Conservation (phyloP, 148 eudicot species). For the Dianthus caryophyllus region DNA sequence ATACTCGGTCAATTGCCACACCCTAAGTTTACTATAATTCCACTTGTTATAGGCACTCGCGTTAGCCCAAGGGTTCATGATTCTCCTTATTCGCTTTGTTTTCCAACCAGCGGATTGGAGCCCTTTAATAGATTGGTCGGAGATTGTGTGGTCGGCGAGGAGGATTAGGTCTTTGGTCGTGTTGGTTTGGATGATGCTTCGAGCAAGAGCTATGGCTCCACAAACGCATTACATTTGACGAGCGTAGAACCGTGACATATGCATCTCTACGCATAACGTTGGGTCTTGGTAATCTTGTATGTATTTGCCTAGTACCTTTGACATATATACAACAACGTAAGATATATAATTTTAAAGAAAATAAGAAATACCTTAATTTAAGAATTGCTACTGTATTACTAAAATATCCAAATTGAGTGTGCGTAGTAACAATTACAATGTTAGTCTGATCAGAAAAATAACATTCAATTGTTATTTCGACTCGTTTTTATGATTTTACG, state of each 20-base stretch:
- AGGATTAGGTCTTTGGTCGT: conserved; percentile 58
- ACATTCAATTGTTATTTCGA: too few relatives aligned
- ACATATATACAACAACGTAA: neutral
- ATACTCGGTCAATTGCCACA: conserved; percentile 57
- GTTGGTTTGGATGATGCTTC: conserved; percentile 55
- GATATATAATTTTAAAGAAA: too few relatives aligned
- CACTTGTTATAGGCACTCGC: conserved; percentile 50
- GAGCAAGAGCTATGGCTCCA: conserved; percentile 72
- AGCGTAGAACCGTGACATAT: conserved; percentile 63
- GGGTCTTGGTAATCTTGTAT: neutral
- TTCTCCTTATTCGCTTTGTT: conserved; percentile 40
- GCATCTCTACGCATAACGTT: conserved; percentile 40
- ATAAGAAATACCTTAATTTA: too few relatives aligned
- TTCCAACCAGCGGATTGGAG: conserved; percentile 62
- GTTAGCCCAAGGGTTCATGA: conserved; percentile 45
- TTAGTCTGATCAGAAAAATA: too few relatives aligned
- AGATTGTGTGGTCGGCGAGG: conserved; percentile 49
- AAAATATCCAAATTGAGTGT: too few relatives aligned
- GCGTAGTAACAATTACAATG: too few relatives aligned
- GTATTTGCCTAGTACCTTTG: conserved; percentile 11
- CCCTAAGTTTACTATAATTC: conserved; percentile 77
- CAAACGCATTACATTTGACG: conserved; percentile 67
- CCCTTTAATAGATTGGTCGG: conserved; percentile 36
- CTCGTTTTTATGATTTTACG: too few relatives aligned
- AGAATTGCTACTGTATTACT: too few relatives aligned